phyloP scores from a whole-genome alignment of 2,329 filamentous ascomycete species.

The Trichoderma sp. region DNA sequence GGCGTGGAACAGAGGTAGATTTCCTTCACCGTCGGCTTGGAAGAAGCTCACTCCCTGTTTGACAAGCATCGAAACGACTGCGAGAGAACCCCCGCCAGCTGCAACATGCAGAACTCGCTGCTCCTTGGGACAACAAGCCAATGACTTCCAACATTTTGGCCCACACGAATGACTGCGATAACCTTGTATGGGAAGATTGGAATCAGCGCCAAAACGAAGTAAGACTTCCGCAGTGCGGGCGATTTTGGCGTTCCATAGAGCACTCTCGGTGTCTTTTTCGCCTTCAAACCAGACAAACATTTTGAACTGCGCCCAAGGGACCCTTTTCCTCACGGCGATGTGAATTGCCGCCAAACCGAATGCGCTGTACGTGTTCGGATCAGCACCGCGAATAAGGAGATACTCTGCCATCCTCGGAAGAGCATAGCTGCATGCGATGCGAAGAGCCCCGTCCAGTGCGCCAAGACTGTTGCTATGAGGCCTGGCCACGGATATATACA shows the following conservation, averaged over 20 bases:
- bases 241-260: conserved; percentile 5
- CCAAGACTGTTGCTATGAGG: not conserved
- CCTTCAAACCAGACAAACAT: not conserved
- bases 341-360: conserved; percentile 23
- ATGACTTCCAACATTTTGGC: conserved; percentile 18
- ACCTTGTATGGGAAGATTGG: not conserved
- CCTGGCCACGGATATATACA: conserved; percentile 16
- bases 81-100: conserved; percentile 5
- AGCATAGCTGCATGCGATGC: conserved; percentile 24
- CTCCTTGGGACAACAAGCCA: conserved; percentile 14
- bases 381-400: conserved; percentile 18
- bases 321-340: not conserved
- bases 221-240: conserved; percentile 3
- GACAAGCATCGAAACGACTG: conserved; percentile 5
- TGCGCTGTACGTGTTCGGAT: conserved; percentile 10
- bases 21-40: conserved; percentile 19
- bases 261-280: not conserved
- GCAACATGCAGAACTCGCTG: conserved; percentile 20
- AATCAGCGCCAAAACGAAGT: conserved; percentile 20
- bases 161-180: conserved; percentile 1
- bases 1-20: conserved; percentile 11
- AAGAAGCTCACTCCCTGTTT: not conserved
- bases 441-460: conserved; percentile 19
- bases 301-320: conserved; percentile 16
- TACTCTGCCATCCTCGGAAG: conserved; percentile 13